Percentiles rank a stretch among this genome's conserved stretches.
These are phyloP conservation scores for Sanchytrium tribonematis DNA, from an alignment of 371 early-diverging fungal genomes.

Conservation along the genomic window DNA sequence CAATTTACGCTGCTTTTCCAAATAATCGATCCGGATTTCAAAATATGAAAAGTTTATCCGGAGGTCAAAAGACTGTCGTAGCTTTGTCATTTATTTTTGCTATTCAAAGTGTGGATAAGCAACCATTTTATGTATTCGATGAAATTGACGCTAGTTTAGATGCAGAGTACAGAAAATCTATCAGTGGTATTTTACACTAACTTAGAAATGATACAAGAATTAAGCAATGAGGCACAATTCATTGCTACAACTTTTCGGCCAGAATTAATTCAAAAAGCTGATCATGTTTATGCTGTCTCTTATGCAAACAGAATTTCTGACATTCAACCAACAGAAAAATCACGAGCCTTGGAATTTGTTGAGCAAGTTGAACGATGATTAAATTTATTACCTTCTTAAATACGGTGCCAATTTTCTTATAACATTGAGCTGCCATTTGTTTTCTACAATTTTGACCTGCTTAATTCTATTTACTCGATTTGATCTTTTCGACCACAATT, in stretches of 20 bases:
- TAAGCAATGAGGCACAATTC: constrained; percentile 67
- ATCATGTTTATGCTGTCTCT: constrained; percentile 86
- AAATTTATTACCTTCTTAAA: neutral
- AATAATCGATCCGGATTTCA: neutral
- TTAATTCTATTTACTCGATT: neutral
- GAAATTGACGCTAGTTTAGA: constrained; percentile 99
- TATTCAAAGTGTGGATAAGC: constrained; percentile 92
- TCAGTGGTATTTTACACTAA: constrained; percentile 12
- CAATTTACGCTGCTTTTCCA: neutral
- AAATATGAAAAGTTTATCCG: constrained; percentile 77
- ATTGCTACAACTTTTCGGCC: constrained; percentile 93
- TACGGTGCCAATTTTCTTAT: neutral
- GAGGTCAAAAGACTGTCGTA: constrained; percentile 96
- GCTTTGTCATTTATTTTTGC: constrained; percentile 94
- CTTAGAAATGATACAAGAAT: constrained; percentile 55
- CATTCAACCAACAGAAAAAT: constrained; percentile 30
- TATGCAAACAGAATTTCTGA: constrained; percentile 47
- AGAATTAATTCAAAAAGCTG: constrained; percentile 60
- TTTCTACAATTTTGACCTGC: neutral
- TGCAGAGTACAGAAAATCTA: constrained; percentile 70
- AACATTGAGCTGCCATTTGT: neutral
- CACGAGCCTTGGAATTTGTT: constrained; percentile 36
- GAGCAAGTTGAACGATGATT: constrained; percentile 12
- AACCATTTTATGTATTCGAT: constrained; percentile 98
- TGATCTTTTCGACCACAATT: neutral